Conservation (phyloP, 1,284 basidiomycete genomes). For the Flammula alnicola region DNA sequence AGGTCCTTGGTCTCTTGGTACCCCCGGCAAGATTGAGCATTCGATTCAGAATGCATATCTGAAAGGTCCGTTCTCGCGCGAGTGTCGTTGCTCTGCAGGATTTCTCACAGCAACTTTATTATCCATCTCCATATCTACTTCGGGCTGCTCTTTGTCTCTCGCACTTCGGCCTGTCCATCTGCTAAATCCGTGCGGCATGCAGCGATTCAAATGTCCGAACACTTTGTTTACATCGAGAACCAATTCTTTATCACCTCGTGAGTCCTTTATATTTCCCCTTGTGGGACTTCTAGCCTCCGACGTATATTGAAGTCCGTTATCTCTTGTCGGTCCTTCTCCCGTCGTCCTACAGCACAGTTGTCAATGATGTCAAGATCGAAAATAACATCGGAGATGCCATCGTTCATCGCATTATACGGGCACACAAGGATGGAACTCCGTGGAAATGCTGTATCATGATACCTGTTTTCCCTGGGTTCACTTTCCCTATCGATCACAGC, state of each 20-base stretch:
- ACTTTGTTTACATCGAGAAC: conserved; percentile 95
- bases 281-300: conserved; percentile 6
- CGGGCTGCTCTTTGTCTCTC: neutral
- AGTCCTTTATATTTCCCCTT: conserved; percentile 30
- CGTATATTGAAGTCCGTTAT: conserved; percentile 1
- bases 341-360: conserved; percentile 64
- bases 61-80: conserved; percentile 60
- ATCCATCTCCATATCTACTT: conserved; percentile 1
- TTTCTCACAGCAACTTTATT: conserved; percentile 15
- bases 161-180: conserved; percentile 9
- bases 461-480: conserved; percentile 92
- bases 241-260: conserved; percentile 98
- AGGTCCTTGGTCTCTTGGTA: conserved; percentile 97
- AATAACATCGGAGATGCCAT: conserved; percentile 96
- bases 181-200: conserved; percentile 3
- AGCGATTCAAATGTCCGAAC: conserved; percentile 95
- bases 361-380: conserved; percentile 87
- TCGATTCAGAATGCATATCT: conserved; percentile 96
- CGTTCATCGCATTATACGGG: conserved; percentile 89
- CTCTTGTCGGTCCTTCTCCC: conserved; percentile 3
- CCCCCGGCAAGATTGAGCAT: conserved; percentile 83
- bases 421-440: conserved; percentile 78
- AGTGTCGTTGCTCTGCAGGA: neutral
- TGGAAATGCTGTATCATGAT: conserved; percentile 97
- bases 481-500: conserved; percentile 90